These are phyloP conservation scores for Fomitopsis pinicola DNA, from an alignment of 1,284 basidiomycete genomes.

Conservation along the genomic window DNA sequence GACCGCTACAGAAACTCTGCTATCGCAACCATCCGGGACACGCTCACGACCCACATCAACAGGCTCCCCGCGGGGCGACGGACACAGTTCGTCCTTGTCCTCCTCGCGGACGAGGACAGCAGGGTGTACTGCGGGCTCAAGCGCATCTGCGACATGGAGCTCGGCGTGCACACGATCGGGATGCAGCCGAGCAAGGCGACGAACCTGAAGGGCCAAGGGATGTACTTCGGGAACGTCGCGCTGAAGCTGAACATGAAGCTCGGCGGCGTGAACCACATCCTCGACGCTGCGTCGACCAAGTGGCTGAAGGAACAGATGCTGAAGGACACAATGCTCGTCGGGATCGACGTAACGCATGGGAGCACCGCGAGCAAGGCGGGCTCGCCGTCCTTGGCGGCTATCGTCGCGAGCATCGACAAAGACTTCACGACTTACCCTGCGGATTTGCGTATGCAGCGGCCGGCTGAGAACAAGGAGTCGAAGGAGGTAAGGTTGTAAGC, in stretches of 20 bases:
- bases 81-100: conserved; percentile 58
- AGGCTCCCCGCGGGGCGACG: conserved; percentile 26
- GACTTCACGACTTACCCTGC: conserved; percentile 70
- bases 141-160: conserved; percentile 61
- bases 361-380: conserved; percentile 50
- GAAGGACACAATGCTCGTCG: conserved; percentile 73
- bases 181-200: conserved; percentile 46
- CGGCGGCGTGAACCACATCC: conserved; percentile 69
- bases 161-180: conserved; percentile 69
- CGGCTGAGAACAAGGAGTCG: conserved; percentile 32
- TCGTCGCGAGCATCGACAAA: conserved; percentile 68
- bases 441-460: conserved; percentile 54
- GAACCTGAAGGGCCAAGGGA: conserved; percentile 51
- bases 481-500: conserved; percentile 48
- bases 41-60: conserved; percentile 25
- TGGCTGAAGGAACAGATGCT: conserved; percentile 49
- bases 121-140: conserved; percentile 74
- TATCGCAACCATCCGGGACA: conserved; percentile 36
- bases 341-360: conserved; percentile 77
- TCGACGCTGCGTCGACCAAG: conserved; percentile 48
- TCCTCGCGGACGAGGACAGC: conserved; percentile 60
- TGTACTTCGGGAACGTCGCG: conserved; percentile 74
- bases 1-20: conserved; percentile 42
- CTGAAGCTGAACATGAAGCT: conserved; percentile 69
- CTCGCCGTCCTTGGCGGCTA: conserved; percentile 72